Conservation (phyloP, 2,329 filamentous ascomycete genomes). For the Hypoxylon sp. region DNA sequence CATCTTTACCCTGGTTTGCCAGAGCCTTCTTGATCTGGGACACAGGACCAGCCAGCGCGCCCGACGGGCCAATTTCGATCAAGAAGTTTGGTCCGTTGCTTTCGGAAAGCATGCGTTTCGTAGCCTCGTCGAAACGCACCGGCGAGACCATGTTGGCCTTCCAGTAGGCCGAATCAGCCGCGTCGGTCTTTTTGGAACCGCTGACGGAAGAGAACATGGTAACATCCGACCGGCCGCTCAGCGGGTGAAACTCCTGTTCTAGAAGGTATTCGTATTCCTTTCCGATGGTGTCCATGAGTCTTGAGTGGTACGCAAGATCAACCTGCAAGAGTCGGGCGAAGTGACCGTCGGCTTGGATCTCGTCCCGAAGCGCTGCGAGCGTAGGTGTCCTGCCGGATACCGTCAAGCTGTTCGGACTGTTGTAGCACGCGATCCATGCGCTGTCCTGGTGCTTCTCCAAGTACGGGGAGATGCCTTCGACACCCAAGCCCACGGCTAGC, state of each 20-base stretch:
- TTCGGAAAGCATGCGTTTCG: slow-evolving; percentile 12
- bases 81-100: slow-evolving; percentile 27
- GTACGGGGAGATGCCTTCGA: neutral
- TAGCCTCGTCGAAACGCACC: slow-evolving; percentile 39
- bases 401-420: slow-evolving; percentile 42
- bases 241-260: neutral
- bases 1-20: neutral
- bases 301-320: slow-evolving; percentile 37
- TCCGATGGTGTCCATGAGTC: slow-evolving; percentile 20
- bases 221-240: no score
- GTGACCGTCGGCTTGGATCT: slow-evolving; percentile 15
- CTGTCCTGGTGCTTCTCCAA: slow-evolving; percentile 6
- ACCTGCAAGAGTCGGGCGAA: slow-evolving; percentile 39
- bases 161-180: slow-evolving; percentile 38
- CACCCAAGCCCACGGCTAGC: slow-evolving; percentile 34
- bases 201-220: slow-evolving; percentile 31
- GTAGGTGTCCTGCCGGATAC: slow-evolving; percentile 29
- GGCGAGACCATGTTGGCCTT: slow-evolving; percentile 42
- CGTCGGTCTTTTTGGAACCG: neutral
- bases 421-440: slow-evolving; percentile 39
- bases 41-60: slow-evolving; percentile 35
- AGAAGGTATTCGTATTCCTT: slow-evolving; percentile 25
- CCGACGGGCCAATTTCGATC: slow-evolving; percentile 38
- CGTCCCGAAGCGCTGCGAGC: slow-evolving; percentile 3
- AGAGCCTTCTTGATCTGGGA: slow-evolving; percentile 35